Evolutionary conservation across 176 grass and related monocot genomes (phyloP), one percentile per base, ranked within the genome.

Genomic region (Cenchrus purpureus): DNA sequence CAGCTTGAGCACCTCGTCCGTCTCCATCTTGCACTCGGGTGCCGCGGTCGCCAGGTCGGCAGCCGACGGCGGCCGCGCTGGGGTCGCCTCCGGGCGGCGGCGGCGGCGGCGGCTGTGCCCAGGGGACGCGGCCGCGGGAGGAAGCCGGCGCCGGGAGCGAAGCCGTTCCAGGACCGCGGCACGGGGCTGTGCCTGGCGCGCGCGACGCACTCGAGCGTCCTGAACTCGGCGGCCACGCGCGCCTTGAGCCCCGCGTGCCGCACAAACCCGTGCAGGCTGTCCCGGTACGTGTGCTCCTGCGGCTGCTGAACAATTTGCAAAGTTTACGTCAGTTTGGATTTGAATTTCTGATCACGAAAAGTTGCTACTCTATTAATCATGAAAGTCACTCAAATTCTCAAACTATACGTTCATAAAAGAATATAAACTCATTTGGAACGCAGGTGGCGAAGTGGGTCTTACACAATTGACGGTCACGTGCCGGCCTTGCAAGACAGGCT

Each of bases 1-100:
- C 9, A 85, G 82, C 72, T 67, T 89, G 66, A 94, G 84, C 71
- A 94, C 46, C 46, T 85, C 84, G 75, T 94, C 89, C 43, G 84
- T 91, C 87, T 87, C 87, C 69, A 87, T 73, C 53, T 81, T 89
- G 81, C 89, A 79, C 60, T 70, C 61, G 2, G 76, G 86, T 0
- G 17, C 12, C n/a, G 17, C 49, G 37, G 37, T 40, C 12, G 29
- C 44, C 73, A 7, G 19, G 25, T 68, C 46, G 46, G 45, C 45
- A 2, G 20, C 25, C 2, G 71, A n/a, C 2, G 52, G 20, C 10
- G 11, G 31, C 6, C 10, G 5, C 56, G 65, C 9, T 8, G 7
- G 28, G 45, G 11, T 6, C 14, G 58, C n/a, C 46, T 51, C 46
- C 2, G 20, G 5, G 45, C 46, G 70, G 70, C 45, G 3, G 20